These are phyloP conservation scores for Acanthamoeba sp. DNA, from an alignment of 208 protist genomes.

Conservation along the genomic window DNA sequence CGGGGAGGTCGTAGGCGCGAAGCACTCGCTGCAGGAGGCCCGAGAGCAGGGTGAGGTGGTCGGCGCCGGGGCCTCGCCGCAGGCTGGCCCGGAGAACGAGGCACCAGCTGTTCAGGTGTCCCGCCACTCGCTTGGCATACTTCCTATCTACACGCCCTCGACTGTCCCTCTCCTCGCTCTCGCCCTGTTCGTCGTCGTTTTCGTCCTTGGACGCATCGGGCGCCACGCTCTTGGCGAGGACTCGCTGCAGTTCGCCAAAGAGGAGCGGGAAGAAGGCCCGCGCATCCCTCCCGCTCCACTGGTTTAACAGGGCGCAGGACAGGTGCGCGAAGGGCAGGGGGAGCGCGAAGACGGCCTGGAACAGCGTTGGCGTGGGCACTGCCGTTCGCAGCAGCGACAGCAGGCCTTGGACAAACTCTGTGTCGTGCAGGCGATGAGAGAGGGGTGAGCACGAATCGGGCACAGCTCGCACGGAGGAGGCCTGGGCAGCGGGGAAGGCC, in stretches of 20 bases:
- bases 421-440: too few species aligned
- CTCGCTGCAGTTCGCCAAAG: neutral
- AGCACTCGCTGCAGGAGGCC: constrained; percentile 31
- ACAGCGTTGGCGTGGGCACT: neutral
- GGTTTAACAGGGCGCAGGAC: neutral
- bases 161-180: neutral
- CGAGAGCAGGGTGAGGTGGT: neutral
- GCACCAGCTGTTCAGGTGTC: constrained; percentile 21
- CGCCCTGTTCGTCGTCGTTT: neutral
- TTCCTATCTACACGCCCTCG: constrained; percentile 14
- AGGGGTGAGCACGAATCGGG: too few species aligned
- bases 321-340: neutral
- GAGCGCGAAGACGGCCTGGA: constrained; percentile 1
- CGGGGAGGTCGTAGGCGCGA: neutral
- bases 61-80: neutral
- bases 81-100: neutral
- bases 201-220: neutral
- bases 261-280: neutral
- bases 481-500: too few species aligned
- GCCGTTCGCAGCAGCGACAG: neutral
- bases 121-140: constrained; percentile 48
- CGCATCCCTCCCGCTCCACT: neutral
- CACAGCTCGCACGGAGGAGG: too few species aligned
- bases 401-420: neutral
- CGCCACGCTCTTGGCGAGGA: neutral